Base-by-base conservation (phyloP, 441 rosid genomes). In the Manihot esculenta region DNA sequence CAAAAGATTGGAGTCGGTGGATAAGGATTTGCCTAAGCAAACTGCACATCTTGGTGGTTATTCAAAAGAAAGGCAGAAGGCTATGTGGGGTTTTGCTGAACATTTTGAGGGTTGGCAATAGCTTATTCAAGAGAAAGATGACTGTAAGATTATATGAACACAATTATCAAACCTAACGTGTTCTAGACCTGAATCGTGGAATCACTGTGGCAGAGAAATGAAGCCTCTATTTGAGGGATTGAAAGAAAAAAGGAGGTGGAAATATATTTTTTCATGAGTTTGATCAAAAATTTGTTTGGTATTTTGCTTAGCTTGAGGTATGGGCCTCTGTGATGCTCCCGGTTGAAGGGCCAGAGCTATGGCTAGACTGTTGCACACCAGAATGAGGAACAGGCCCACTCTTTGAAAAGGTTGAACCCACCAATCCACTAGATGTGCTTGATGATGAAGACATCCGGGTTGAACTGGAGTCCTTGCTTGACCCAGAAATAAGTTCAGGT, bases 401-500 rank as follows among this genome's bases (percentile, higher is more conserved):
- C 83, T 76, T 81, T 35, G 84, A 79, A 53, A 80, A 78, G 27
- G 74, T 70, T 26, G 89, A 83, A 70, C 87, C 86, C 45, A 77
- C 83, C 61, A 89, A 78, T 73, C 76, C 87, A 66, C 83, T 81
- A 65, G 83, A 73, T 71, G 79, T 74, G 66, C 84, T 74, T 64
- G 53, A 59, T 56, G 88, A 76, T 35, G 87, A 79, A 68, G 85
- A 77, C 80, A 84, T 72, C 80, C 84, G 82, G 71, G 86, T 75
- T 30, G 83, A 73, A 72, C 75, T 71, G 7, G 79, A 48, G 44
- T 82, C 89, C 82, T 77, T 82, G 79, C 79, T 73, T 54, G 85
- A 79, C 67, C 87, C 88, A 38, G 86, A 80, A 57, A 77, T 75
- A 68, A 79, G 87, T 54, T 88, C 91, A 44, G 84, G 86, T 62